phyloP scores from a whole-genome alignment of 1,284 basidiomycete genomes.

The Boletus smithii region DNA sequence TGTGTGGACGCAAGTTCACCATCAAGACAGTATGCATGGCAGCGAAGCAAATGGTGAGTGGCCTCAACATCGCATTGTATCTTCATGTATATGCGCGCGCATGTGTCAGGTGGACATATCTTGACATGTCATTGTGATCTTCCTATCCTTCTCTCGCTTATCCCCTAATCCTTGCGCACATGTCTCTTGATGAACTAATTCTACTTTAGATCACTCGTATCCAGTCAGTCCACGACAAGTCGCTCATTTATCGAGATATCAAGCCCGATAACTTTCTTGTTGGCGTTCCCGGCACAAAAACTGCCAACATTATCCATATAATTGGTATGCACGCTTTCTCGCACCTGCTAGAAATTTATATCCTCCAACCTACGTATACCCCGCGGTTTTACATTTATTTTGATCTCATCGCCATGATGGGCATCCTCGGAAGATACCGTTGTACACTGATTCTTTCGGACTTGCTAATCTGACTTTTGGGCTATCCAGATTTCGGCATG shows the following conservation, averaged over 20 bases:
- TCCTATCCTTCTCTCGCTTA: not conserved
- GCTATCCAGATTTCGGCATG: constrained; percentile 84
- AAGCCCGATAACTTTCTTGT: constrained; percentile 99
- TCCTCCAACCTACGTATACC: not conserved
- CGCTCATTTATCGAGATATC: constrained; percentile 98
- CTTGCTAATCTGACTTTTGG: constrained; percentile 10
- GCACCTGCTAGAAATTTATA: constrained; percentile 2
- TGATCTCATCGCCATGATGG: not conserved
- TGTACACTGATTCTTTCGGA: constrained; percentile 6
- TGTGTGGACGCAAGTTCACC: constrained; percentile 96
- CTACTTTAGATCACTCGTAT: constrained; percentile 83
- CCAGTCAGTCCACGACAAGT: constrained; percentile 97
- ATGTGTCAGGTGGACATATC: not conserved
- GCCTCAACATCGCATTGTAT: not conserved
- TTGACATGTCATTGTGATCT: not conserved
- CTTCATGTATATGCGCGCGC: constrained; percentile 7
- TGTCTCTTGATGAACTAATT: constrained; percentile 9
- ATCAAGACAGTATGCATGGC: constrained; percentile 99
- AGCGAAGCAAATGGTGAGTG: constrained; percentile 93
- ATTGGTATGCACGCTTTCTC: constrained; percentile 57
- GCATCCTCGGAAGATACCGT: constrained; percentile 4
- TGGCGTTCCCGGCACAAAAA: constrained; percentile 91
- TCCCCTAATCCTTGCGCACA: not conserved
- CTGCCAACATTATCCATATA: constrained; percentile 86
- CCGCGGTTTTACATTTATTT: constrained; percentile 7